phyloP scores from a whole-genome alignment of 2,329 filamentous ascomycete genomes.

The Venturia oleaginea region DNA sequence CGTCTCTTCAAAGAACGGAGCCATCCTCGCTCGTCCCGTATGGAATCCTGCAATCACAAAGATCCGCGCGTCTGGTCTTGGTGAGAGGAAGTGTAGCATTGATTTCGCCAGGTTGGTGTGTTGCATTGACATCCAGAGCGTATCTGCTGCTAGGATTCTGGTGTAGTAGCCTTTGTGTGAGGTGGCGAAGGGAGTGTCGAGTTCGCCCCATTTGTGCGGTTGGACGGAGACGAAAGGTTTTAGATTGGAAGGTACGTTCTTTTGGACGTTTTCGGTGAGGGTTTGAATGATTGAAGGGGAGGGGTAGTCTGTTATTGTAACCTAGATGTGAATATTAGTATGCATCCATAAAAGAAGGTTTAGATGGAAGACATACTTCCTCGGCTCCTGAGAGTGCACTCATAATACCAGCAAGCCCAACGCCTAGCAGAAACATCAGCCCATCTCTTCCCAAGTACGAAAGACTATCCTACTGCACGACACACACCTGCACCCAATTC shows the following conservation, averaged over 20 bases:
- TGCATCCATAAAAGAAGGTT: background rate
- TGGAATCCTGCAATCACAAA: slow-evolving; percentile 66
- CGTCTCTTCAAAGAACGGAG: slow-evolving; percentile 53
- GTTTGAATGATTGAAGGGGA: slow-evolving; percentile 50
- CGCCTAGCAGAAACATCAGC: slow-evolving; percentile 24
- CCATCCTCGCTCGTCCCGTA: slow-evolving; percentile 57
- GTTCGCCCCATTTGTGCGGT: slow-evolving; percentile 58
- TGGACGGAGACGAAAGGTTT: slow-evolving; percentile 36
- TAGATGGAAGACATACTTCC: slow-evolving; percentile 26
- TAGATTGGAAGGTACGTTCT: slow-evolving; percentile 38
- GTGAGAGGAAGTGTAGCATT: slow-evolving; percentile 52
- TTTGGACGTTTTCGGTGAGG: slow-evolving; percentile 47
- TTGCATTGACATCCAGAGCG: slow-evolving; percentile 66
- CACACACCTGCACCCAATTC: slow-evolving; percentile 62
- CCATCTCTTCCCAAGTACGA: slow-evolving; percentile 7
- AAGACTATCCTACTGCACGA: background rate
- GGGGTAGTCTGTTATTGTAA: slow-evolving; percentile 61
- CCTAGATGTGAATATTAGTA: slow-evolving; percentile 22
- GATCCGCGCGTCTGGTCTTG: slow-evolving; percentile 39
- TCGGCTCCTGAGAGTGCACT: slow-evolving; percentile 36
- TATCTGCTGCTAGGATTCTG: slow-evolving; percentile 61
- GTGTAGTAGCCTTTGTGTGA: slow-evolving; percentile 40
- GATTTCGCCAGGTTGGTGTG: slow-evolving; percentile 57
- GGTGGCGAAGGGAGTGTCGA: slow-evolving; percentile 33
- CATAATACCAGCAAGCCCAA: slow-evolving; percentile 39